Evolutionary conservation across 352 stramenopile species (phyloP).

Genomic region (Pythium coloratum): DNA sequence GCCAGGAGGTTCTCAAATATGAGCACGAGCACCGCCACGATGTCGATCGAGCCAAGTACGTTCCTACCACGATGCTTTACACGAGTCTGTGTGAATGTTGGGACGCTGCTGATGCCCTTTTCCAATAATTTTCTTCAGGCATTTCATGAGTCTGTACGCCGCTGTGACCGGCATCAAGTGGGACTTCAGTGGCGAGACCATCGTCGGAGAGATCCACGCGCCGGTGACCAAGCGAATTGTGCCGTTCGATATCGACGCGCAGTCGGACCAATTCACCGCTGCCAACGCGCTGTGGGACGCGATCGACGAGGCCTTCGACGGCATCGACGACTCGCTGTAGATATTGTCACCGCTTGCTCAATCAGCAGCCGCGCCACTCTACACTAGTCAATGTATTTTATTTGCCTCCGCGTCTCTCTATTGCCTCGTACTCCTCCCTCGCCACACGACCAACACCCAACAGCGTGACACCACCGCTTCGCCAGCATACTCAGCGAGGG

Average conservation of each 20-base stretch:
- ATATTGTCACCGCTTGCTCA: not conserved
- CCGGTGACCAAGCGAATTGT: constrained; percentile 54
- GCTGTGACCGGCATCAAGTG: constrained; percentile 80
- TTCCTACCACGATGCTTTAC: not conserved
- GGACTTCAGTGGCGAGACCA: constrained; percentile 54
- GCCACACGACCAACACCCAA: no score
- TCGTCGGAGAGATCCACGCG: constrained; percentile 68
- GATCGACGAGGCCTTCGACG: constrained; percentile 69
- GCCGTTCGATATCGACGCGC: constrained; percentile 56
- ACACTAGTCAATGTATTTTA: constrained; percentile 2
- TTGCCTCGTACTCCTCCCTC: no score
- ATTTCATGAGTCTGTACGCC: constrained; percentile 78
- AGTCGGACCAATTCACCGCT: constrained; percentile 52
- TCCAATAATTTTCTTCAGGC: constrained; percentile 33
- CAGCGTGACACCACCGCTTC: not conserved
- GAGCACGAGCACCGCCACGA: constrained; percentile 65
- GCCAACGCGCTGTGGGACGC: constrained; percentile 69
- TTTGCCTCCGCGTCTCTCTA: not conserved
- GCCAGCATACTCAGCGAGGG: not conserved
- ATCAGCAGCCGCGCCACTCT: not conserved
- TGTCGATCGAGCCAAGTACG: constrained; percentile 68
- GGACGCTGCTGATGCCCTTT: not conserved
- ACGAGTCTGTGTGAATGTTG: not conserved
- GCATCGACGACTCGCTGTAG: constrained; percentile 53
- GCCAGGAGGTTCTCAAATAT: constrained; percentile 60